A percentile compares a stretch with the other conserved stretches of the same genome.
Evolutionary conservation across 352 stramenopile genomes (phyloP).

Genomic region (Blastocystis sp.): DNA sequence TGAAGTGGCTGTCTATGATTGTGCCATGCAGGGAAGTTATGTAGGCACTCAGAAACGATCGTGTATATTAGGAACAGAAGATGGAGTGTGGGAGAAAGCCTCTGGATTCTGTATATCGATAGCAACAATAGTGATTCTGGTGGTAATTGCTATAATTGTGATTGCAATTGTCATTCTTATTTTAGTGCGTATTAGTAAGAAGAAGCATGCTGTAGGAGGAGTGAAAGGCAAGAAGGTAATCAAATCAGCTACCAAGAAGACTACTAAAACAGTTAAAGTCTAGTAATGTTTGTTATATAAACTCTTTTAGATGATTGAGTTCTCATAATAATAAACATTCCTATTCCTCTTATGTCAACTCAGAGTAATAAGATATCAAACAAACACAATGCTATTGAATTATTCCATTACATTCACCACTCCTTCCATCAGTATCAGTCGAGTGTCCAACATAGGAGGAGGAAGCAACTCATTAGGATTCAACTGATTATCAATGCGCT

Average conservation of each 20-base stretch:
- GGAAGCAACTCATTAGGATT: neutral
- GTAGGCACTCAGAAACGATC: neutral
- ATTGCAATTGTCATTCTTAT: neutral
- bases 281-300: neutral
- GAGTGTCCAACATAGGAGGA: neutral
- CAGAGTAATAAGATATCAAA: neutral
- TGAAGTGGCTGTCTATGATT: neutral
- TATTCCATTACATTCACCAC: conserved; percentile 5
- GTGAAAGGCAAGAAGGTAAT: conserved; percentile 10
- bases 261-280: neutral
- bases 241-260: neutral
- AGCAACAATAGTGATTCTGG: neutral
- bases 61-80: neutral
- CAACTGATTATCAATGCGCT: neutral
- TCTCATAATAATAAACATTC: no score
- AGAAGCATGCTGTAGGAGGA: conserved; percentile 5
- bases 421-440: conserved; percentile 7
- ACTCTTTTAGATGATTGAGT: no score
- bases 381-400: neutral
- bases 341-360: no score
- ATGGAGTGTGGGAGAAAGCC: conserved; percentile 3
- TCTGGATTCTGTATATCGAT: conserved; percentile 36
- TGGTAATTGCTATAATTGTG: neutral
- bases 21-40: neutral
- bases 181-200: neutral